Conservation (phyloP, 2,329 filamentous ascomycete species). For the Trichoderma gracile region DNA sequence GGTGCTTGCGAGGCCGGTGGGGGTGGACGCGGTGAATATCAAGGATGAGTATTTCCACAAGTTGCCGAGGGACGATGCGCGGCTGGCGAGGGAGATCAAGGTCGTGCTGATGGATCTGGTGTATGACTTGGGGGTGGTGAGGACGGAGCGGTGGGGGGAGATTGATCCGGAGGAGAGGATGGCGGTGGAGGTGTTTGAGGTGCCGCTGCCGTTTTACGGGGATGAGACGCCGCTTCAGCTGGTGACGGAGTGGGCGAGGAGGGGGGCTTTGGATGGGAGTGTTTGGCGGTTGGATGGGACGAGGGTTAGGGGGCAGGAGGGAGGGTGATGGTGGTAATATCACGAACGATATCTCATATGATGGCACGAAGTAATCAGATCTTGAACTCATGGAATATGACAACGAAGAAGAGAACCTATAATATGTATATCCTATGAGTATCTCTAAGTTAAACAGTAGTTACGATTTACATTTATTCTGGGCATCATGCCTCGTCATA, state of each 20-base stretch:
- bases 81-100: conserved; percentile 34
- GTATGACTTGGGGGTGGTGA: conserved; percentile 31
- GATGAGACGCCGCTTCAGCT: conserved; percentile 37
- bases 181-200: conserved; percentile 43
- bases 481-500: no score
- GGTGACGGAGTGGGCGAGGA: conserved; percentile 46
- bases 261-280: conserved; percentile 44
- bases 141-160: conserved; percentile 37
- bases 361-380: background rate
- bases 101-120: conserved; percentile 39
- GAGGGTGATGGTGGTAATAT: background rate
- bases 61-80: conserved; percentile 34
- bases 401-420: no score
- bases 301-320: conserved; percentile 13
- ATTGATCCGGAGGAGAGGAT: conserved; percentile 42
- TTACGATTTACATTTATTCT: no score
- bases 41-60: conserved; percentile 46
- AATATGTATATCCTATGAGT: background rate
- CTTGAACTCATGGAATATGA: no score
- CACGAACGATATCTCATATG: no score
- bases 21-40: conserved; percentile 38
- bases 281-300: conserved; percentile 41
- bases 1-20: conserved; percentile 44
- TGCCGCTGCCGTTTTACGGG: conserved; percentile 44
- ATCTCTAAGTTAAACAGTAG: no score